Percentiles rank a stretch among this genome's conserved stretches.
Evolutionary conservation across 352 stramenopile species (phyloP).

Genomic region (Globisporangium alternatum): DNA sequence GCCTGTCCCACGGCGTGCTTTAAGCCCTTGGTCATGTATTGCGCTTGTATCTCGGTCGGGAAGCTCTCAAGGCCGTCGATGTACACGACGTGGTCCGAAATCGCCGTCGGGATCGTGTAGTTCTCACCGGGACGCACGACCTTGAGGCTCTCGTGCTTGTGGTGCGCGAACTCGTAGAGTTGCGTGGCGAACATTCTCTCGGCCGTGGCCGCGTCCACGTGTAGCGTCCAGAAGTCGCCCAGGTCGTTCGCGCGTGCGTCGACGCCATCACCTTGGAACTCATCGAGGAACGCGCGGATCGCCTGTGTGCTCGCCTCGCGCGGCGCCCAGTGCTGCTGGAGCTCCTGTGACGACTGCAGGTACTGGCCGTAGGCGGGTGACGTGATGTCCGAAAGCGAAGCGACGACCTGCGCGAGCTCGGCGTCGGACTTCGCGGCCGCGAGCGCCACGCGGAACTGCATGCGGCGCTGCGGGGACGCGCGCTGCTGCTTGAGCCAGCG

Average conservation of each 20-base stretch:
- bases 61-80: slow-evolving; percentile 74
- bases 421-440: slow-evolving; percentile 24
- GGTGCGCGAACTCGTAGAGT: slow-evolving; percentile 49
- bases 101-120: slow-evolving; percentile 35
- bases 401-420: slow-evolving; percentile 39
- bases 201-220: slow-evolving; percentile 32
- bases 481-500: slow-evolving; percentile 16
- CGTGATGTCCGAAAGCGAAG: slow-evolving; percentile 38
- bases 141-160: slow-evolving; percentile 20
- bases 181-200: slow-evolving; percentile 53
- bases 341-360: slow-evolving; percentile 24
- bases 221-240: slow-evolving; percentile 50
- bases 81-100: slow-evolving; percentile 48
- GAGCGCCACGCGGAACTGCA: slow-evolving; percentile 45
- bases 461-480: slow-evolving; percentile 17
- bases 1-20: neutral
- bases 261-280: slow-evolving; percentile 13
- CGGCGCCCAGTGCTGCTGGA: slow-evolving; percentile 41
- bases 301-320: slow-evolving; percentile 17
- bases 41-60: slow-evolving; percentile 61
- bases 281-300: slow-evolving; percentile 21
- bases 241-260: slow-evolving; percentile 16
- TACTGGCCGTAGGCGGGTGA: slow-evolving; percentile 55
- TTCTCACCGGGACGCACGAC: slow-evolving; percentile 40
- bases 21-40: slow-evolving; percentile 29